Evolutionary conservation across 345 rosid species (phyloP).

Genomic region (Laguncularia racemosa): DNA sequence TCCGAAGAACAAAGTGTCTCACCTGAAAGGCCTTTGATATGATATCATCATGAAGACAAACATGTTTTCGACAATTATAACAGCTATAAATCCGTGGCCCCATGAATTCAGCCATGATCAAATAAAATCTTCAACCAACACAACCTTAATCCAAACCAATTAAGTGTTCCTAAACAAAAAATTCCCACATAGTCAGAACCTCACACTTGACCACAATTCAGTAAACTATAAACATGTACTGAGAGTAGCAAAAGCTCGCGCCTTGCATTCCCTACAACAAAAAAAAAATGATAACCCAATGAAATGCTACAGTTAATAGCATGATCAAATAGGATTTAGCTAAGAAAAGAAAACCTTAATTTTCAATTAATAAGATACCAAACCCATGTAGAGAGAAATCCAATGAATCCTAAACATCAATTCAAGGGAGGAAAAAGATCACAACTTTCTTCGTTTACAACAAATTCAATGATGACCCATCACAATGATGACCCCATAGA

Average conservation of each 20-base stretch:
- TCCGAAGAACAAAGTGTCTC: slow-evolving; percentile 19
- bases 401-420: neutral
- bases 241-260: no score
- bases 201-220: no score
- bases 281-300: no score
- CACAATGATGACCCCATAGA: no score
- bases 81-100: slow-evolving; percentile 82
- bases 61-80: slow-evolving; percentile 68
- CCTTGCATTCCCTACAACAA: no score
- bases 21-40: slow-evolving; percentile 95
- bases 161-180: neutral
- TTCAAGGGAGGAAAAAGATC: slow-evolving; percentile 3
- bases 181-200: neutral
- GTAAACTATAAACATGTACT: no score
- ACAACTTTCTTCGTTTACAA: slow-evolving; percentile 6
- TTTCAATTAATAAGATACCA: no score
- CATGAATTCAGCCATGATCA: slow-evolving; percentile 49
- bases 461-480: neutral
- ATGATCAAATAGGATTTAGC: no score
- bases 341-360: no score
- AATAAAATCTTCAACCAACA: slow-evolving; percentile 8
- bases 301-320: no score
- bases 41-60: slow-evolving; percentile 78
- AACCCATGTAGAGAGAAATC: no score
- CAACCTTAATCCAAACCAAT: neutral